A percentile compares a stretch with the other conserved stretches of the same genome.
Conservation (phyloP, 129 eudicot species). For the Flaveria bidentis region DNA sequence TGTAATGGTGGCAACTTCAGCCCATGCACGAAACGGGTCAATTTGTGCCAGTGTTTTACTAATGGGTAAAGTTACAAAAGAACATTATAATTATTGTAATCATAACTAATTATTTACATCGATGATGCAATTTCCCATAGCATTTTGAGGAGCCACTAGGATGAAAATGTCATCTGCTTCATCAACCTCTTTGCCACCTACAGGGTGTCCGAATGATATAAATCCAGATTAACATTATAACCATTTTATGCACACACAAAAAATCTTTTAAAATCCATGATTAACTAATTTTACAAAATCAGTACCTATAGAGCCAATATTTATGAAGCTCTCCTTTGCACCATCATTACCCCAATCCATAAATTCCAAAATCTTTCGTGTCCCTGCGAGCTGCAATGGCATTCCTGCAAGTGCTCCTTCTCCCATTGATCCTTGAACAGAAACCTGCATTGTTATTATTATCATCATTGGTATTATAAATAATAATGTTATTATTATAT, state of each 20-base stretch:
- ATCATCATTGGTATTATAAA: background rate
- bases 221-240: background rate
- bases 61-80: conserved; percentile 1
- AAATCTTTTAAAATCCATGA: background rate
- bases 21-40: background rate
- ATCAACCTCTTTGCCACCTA: conserved; percentile 88
- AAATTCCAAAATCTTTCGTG: conserved; percentile 81
- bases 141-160: conserved; percentile 99
- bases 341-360: conserved; percentile 99
- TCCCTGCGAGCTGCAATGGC: conserved; percentile 98
- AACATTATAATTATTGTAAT: background rate
- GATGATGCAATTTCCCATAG: conserved; percentile 97
- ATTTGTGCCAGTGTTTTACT: background rate
- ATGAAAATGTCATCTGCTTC: conserved; percentile 94
- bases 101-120: conserved; percentile 48
- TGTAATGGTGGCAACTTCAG: background rate
- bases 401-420: conserved; percentile 96
- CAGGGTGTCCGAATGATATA: conserved; percentile 8
- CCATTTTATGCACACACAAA: background rate
- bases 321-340: conserved; percentile 83
- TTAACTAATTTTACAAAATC: background rate
- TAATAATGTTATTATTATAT: background rate
- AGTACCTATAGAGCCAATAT: conserved; percentile 88
- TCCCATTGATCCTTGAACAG: conserved; percentile 99
- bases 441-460: conserved; percentile 50